A percentile compares a stretch with the other conserved stretches of the same genome.
These are phyloP conservation scores for Pyrus hybrid DNA, from an alignment of 331 rosid species.

Conservation along the genomic window DNA sequence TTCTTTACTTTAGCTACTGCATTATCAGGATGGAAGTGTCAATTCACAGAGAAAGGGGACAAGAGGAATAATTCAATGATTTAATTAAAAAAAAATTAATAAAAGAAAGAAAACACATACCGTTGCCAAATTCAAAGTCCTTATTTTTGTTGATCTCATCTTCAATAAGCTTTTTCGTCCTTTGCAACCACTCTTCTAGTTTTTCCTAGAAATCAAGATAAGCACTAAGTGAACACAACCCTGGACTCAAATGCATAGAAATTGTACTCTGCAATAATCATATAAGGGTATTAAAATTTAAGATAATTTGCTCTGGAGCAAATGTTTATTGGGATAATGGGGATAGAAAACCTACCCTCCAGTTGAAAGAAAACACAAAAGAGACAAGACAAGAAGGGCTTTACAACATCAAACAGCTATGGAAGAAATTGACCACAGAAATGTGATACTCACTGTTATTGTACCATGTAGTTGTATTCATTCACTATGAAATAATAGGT, in stretches of 20 bases:
- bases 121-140: conserved; percentile 33
- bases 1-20: conserved; percentile 56
- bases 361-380: background rate
- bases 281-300: background rate
- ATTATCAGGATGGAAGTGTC: conserved; percentile 18
- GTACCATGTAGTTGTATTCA: background rate
- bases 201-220: conserved; percentile 58
- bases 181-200: conserved; percentile 80
- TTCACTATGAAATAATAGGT: background rate
- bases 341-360: background rate
- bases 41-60: background rate
- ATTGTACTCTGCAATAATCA: background rate
- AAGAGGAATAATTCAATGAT: background rate
- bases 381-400: background rate
- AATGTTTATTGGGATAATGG: background rate
- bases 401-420: background rate
- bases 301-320: background rate
- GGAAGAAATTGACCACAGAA: background rate
- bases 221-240: conserved; percentile 5
- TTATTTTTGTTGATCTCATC: conserved; percentile 51
- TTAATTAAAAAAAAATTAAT: background rate
- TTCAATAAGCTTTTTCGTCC: conserved; percentile 44
- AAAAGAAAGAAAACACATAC: conserved; percentile 37
- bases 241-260: background rate
- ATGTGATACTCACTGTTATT: background rate